Percentiles rank a stretch among this genome's conserved stretches.
phyloP scores from a whole-genome alignment of 73 alveolate species.

The Stentor roeselii region DNA sequence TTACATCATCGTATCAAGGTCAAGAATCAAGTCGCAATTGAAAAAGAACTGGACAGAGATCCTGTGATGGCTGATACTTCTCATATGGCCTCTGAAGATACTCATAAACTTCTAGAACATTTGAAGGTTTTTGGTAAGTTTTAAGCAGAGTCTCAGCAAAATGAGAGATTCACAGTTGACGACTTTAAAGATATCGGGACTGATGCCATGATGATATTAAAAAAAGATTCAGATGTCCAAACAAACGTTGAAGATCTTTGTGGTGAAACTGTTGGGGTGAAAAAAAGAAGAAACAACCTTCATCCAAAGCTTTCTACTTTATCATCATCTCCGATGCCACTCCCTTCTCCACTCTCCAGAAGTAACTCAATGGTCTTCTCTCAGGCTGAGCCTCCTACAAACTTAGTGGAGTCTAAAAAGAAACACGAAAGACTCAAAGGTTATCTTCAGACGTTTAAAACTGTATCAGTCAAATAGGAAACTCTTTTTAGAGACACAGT shows the following conservation, averaged over 20 bases:
- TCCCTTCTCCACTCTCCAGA: background rate
- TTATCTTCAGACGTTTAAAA: background rate
- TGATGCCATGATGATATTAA: background rate
- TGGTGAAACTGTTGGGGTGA: conserved; percentile 14
- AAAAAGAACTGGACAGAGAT: background rate
- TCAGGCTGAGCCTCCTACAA: background rate
- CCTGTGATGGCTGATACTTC: background rate
- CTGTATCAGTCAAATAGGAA: background rate
- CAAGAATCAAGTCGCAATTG: background rate
- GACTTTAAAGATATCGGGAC: conserved; percentile 14
- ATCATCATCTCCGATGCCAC: background rate
- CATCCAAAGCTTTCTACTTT: background rate
- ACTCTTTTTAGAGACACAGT: background rate
- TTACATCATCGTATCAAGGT: background rate
- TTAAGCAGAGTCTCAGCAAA: background rate
- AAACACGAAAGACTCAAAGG: background rate
- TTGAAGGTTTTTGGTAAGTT: background rate
- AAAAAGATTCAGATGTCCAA: background rate
- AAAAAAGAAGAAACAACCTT: background rate
- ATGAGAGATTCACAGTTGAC: background rate
- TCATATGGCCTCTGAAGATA: background rate
- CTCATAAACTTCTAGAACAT: background rate
- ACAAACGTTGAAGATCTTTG: background rate
- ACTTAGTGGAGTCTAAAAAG: background rate
- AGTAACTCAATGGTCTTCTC: background rate